Conservation (phyloP, 1,284 basidiomycete species). For the Puccinia polysora region DNA sequence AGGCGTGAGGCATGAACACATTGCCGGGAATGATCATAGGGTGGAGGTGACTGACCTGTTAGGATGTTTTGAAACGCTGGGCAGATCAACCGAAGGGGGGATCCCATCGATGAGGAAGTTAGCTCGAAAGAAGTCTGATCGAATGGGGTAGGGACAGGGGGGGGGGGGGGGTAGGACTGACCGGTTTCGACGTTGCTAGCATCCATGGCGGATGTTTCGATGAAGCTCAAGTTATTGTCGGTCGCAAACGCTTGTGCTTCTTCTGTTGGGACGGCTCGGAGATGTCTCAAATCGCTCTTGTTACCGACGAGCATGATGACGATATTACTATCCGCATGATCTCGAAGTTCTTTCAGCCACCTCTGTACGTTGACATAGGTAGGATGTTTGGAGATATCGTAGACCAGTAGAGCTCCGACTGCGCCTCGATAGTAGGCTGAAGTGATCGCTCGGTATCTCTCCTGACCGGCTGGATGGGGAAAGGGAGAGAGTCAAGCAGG, state of each 20-base stretch:
- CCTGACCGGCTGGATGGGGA: slow-evolving; percentile 73
- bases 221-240: slow-evolving; percentile 55
- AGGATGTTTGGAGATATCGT: slow-evolving; percentile 66
- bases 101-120: too few relatives aligned
- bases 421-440: slow-evolving; percentile 98
- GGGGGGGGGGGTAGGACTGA: neutral
- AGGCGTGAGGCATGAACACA: neutral
- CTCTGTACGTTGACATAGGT: slow-evolving; percentile 93
- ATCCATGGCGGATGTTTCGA: slow-evolving; percentile 99
- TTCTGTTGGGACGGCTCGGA: slow-evolving; percentile 91
- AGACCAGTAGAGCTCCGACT: slow-evolving; percentile 61
- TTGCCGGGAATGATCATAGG: slow-evolving; percentile 5
- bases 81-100: slow-evolving; percentile 12
- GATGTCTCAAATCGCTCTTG: slow-evolving; percentile 97
- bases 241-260: slow-evolving; percentile 39
- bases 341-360: slow-evolving; percentile 95
- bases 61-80: slow-evolving; percentile 91
- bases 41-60: slow-evolving; percentile 62
- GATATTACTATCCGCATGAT: slow-evolving; percentile 57
- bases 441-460: slow-evolving; percentile 97
- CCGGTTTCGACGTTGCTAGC: slow-evolving; percentile 91
- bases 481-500: neutral
- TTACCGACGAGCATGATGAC: slow-evolving; percentile 59
- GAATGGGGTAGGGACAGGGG: neutral
- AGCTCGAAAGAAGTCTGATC: neutral